phyloP scores from a whole-genome alignment of 2,329 filamentous ascomycete species.

The Verticillium albo-atrum region DNA sequence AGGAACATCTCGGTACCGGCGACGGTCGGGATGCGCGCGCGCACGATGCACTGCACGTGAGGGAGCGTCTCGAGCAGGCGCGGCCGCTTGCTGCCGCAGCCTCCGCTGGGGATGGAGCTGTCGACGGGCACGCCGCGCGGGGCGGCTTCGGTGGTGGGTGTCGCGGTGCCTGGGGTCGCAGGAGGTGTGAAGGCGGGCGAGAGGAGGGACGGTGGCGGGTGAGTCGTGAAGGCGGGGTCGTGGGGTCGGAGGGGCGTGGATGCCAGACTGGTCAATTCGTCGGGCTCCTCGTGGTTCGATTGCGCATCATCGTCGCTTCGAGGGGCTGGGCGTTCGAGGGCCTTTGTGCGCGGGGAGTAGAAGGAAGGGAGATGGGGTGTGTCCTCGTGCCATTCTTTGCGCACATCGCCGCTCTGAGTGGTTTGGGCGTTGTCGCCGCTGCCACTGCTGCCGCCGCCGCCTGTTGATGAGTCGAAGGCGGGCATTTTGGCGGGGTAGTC shows the following conservation, averaged over 20 bases:
- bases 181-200: slow-evolving; percentile 83
- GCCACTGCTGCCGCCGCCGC: neutral
- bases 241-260: slow-evolving; percentile 5
- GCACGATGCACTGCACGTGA: slow-evolving; percentile 86
- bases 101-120: slow-evolving; percentile 51
- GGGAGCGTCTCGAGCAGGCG: slow-evolving; percentile 73
- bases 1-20: slow-evolving; percentile 94
- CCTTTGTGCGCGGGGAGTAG: slow-evolving; percentile 36
- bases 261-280: neutral
- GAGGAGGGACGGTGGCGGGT: slow-evolving; percentile 62
- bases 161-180: slow-evolving; percentile 55
- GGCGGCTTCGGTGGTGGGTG: slow-evolving; percentile 35
- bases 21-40: slow-evolving; percentile 90
- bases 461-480: slow-evolving; percentile 18
- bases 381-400: slow-evolving; percentile 22
- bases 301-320: slow-evolving; percentile 4
- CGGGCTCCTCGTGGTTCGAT: slow-evolving; percentile 7
- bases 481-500: slow-evolving; percentile 6
- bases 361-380: slow-evolving; percentile 38
- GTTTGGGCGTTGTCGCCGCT: too few species aligned
- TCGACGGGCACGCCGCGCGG: slow-evolving; percentile 56
- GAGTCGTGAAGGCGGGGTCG: slow-evolving; percentile 12
- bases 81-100: slow-evolving; percentile 61
- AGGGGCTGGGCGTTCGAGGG: slow-evolving; percentile 14
- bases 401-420: slow-evolving; percentile 6